Evolutionary conservation across 1,284 basidiomycete species (phyloP).

Genomic region (Golubevia pallescens): DNA sequence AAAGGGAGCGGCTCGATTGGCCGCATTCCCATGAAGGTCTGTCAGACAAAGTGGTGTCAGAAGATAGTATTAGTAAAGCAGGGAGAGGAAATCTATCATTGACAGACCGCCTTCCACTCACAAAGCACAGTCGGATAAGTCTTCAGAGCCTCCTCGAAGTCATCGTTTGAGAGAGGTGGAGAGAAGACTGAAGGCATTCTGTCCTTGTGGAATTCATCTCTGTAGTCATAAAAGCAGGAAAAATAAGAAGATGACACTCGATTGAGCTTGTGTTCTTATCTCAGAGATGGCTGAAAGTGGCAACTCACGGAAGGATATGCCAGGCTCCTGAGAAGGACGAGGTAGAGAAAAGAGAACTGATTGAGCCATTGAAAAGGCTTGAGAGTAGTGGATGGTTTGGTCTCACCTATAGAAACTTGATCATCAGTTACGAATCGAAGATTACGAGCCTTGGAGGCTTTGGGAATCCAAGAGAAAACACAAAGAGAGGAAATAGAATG

Average conservation of each 20-base stretch:
- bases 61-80: not conserved
- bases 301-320: constrained; percentile 38
- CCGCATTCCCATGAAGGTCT: constrained; percentile 57
- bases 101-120: constrained; percentile 2
- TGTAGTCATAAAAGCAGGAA: not conserved
- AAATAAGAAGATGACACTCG: constrained; percentile 4
- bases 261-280: constrained; percentile 3
- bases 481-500: constrained; percentile 13
- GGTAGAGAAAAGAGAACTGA: too few relatives aligned
- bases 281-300: constrained; percentile 5
- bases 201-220: constrained; percentile 2
- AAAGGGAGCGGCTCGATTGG: constrained; percentile 54
- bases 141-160: constrained; percentile 29
- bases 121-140: constrained; percentile 17
- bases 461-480: not conserved
- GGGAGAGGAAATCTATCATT: not conserved
- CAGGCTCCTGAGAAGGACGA: constrained; percentile 15
- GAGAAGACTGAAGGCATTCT: constrained; percentile 2
- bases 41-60: not conserved
- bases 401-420: constrained; percentile 28
- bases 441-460: constrained; percentile 35
- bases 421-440: constrained; percentile 28
- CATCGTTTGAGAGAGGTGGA: not conserved
- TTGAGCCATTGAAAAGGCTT: too few relatives aligned
- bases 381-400: too few relatives aligned